Evolutionary conservation across 345 rosid genomes (phyloP).

Genomic region (Clausena lansium): DNA sequence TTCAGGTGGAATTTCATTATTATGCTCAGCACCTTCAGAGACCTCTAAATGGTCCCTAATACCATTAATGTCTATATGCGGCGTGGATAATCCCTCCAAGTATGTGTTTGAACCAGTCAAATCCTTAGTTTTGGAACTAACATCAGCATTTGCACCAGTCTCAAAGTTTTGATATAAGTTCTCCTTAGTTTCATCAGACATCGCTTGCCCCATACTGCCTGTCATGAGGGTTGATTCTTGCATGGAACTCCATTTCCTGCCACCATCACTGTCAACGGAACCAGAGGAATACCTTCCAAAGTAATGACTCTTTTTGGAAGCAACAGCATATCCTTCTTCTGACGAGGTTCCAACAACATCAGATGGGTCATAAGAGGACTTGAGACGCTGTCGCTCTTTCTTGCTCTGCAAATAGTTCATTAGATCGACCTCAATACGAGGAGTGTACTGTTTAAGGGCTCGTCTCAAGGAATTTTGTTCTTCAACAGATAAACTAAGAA

Average conservation of each 20-base stretch:
- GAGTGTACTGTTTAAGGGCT: conserved; percentile 86
- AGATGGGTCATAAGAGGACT: conserved; percentile 79
- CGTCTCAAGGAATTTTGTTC: conserved; percentile 96
- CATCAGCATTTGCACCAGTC: conserved; percentile 44
- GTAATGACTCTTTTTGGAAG: conserved; percentile 65
- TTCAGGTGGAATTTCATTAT: conserved; percentile 38
- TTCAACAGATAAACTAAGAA: conserved; percentile 92
- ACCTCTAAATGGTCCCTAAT: conserved; percentile 34
- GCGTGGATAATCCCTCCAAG: conserved; percentile 53
- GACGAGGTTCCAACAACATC: conserved; percentile 94
- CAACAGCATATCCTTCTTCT: conserved; percentile 75
- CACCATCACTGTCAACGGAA: conserved; percentile 73
- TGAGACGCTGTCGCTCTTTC: conserved; percentile 87
- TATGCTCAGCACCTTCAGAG: conserved; percentile 37
- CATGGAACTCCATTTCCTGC: conserved; percentile 82
- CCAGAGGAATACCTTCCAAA: conserved; percentile 84
- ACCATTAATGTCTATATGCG: conserved; percentile 55
- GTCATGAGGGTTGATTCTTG: conserved; percentile 56
- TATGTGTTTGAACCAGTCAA: conserved; percentile 21
- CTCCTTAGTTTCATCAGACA: conserved; percentile 67
- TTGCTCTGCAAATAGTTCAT: conserved; percentile 92
- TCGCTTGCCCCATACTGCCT: conserved; percentile 45
- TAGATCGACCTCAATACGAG: conserved; percentile 97
- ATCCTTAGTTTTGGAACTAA: conserved; percentile 53
- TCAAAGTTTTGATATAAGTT: conserved; percentile 63